phyloP scores from a whole-genome alignment of 202 grass and related monocot genomes.

The Digitaria exilis region DNA sequence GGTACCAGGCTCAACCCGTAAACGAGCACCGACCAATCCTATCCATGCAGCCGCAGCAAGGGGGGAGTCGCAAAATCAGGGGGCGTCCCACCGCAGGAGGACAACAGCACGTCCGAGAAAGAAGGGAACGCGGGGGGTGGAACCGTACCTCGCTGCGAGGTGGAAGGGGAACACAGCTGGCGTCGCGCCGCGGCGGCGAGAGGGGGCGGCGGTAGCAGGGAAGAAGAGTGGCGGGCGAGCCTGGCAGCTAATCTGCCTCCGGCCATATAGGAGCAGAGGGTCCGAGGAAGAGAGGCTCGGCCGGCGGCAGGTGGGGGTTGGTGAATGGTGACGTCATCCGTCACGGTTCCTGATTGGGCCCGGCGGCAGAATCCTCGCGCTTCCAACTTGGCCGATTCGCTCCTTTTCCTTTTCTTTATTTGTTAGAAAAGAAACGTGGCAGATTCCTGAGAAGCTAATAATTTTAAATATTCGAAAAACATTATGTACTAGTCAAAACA shows the following conservation, averaged over 20 bases:
- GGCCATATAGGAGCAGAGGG: conserved; percentile 1
- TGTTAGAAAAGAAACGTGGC: too few relatives aligned
- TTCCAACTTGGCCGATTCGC: neutral
- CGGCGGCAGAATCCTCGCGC: neutral
- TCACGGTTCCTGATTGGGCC: neutral
- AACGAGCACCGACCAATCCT: neutral
- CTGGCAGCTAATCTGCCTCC: conserved; percentile 1
- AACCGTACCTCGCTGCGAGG: conserved; percentile 19
- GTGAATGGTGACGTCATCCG: neutral
- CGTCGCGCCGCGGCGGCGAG: neutral
- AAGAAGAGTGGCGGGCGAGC: neutral
- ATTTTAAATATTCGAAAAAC: too few relatives aligned
- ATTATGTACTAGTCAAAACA: too few relatives aligned
- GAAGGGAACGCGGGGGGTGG: neutral
- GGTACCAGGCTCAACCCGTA: neutral
- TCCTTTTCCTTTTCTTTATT: too few relatives aligned
- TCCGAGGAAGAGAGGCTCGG: neutral
- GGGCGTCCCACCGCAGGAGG: neutral
- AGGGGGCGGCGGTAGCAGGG: neutral
- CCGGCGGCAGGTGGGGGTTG: neutral
- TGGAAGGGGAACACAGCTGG: neutral
- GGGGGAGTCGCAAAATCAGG: neutral
- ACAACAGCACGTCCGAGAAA: neutral
- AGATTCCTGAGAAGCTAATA: too few relatives aligned
- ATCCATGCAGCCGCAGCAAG: neutral